Evolutionary conservation across 176 grass and related monocot species (phyloP), one percentile per base, ranked within the genome.

Genomic region (Musa itinerans): DNA sequence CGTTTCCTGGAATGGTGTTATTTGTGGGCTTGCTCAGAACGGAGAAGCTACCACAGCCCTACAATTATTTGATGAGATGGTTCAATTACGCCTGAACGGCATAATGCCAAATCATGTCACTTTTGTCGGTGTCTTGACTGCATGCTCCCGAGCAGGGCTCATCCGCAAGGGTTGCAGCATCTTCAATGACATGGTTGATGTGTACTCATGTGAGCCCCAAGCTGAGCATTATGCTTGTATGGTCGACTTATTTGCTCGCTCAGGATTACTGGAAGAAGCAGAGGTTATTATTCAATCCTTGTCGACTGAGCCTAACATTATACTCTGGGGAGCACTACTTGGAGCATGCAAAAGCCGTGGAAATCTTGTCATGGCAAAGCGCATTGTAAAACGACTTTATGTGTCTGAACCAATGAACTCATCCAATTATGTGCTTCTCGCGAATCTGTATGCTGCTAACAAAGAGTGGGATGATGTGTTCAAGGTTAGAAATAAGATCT

Each of bases 391-490:
- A 48, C 34, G 43, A 17, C 74, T 77, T 23, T 65, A 63, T 50
- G 21, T 52, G 11, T 51, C 21, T 24, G 58, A 65, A 21, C 75
- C 61, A 2, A 52, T 65, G 75, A 64, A 65, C 21, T 77, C 75
- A 52, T 77, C 61, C 34, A 65, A 52, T 23, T 77, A 77, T 63
- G 75, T 65, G 34, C 77, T 76, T 51, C 55, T 85, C 17, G 73
- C 83, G 13, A 85, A 85, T 50, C 70, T 80, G 65, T 24, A 62
- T 53, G 52, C 67, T 76, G 71, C 23, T 63, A 80, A 71, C 58
- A 52, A 76, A 63, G 72, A 76, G 67, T 85, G 83, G 83, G n/a
- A 50, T 85, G 72, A 71, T 69, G 77, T 72, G 54, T 55, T 63
- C 2, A 25, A 71, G 43, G 65, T 76, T 68, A 85, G 83, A 71